Base-by-base conservation (phyloP, 176 grass and related monocot genomes). In the Oryza officinalis region DNA sequence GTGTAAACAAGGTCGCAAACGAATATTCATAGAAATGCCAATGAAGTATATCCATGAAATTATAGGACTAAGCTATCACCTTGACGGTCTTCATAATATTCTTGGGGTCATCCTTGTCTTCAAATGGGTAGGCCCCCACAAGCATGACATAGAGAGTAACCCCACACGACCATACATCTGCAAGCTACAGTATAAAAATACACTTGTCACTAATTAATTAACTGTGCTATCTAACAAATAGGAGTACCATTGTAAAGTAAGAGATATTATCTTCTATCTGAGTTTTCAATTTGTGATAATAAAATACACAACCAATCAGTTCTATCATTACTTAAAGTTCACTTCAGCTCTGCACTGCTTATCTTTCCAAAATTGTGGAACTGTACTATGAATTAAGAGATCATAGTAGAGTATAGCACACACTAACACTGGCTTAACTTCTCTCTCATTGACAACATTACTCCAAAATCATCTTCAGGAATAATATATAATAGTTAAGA, bases 131-230 rank as follows among this genome's bases (percentile, higher is more conserved):
- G 40, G 92, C 92, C 67, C 94, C 92, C 23, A 94, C 90, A 69
- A 97, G 60, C 94, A 97, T 97, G 52, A 97, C 90, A 83, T 94
- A 94, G 20, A 97, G 83, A 83, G 95, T 97, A 12, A 94, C 95
- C 41, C 92, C 95, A 72, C 95, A 97, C 10, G 95, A 97, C 95
- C 95, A 97, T 74, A 97, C 95, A 90, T 97, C 95, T 52, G 95
- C 86, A 79, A 89, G 75, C 92, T 97, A 40, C 79, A 89, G n/a
- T 63, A 67, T 50, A 25, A 65, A 75, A 63, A 78, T 70, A 80
- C 44, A 27, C 6, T 46, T 69, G 63, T 66, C 32, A 81, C 10
- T 45, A 67, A 17, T 38, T 38, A 38, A 38, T 72, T 14, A 66
- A 20, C 65, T 78, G 45, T 73, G 54, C 22, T 23, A 10, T 23